These are phyloP conservation scores for Cryptococcus sp. DNA, from an alignment of 1,284 basidiomycete genomes.

Conservation along the genomic window DNA sequence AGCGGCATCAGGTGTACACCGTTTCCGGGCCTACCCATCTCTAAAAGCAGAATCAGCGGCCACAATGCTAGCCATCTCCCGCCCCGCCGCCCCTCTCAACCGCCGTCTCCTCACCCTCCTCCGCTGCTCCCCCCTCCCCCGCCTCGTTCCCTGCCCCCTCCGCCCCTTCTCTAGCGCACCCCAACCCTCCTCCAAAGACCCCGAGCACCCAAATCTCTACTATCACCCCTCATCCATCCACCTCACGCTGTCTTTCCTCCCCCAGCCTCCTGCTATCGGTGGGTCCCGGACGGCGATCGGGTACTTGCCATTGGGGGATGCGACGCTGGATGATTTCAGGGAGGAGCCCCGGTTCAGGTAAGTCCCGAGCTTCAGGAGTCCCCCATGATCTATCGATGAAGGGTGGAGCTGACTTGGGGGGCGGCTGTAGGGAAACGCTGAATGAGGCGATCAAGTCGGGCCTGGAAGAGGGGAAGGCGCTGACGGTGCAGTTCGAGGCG, in stretches of 20 bases:
- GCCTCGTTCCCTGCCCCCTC: background rate
- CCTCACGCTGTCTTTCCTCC: conserved; percentile 37
- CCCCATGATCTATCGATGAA: background rate
- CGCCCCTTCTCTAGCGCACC: background rate
- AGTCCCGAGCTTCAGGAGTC: conserved; percentile 5
- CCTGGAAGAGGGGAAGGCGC: conserved; percentile 18
- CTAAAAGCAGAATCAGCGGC: background rate
- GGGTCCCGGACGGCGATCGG: conserved; percentile 32
- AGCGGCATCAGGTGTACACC: no score
- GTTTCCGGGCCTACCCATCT: background rate
- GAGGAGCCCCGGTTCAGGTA: conserved; percentile 36
- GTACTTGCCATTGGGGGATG: conserved; percentile 31
- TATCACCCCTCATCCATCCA: conserved; percentile 35
- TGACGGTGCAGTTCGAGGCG: conserved; percentile 41
- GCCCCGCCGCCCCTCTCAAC: background rate
- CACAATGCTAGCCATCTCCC: background rate
- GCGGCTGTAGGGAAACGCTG: conserved; percentile 15
- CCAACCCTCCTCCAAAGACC: conserved; percentile 26
- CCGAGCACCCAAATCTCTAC: conserved; percentile 40
- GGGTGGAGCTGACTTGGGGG: background rate
- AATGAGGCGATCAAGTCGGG: conserved; percentile 28
- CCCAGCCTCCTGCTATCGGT: conserved; percentile 16
- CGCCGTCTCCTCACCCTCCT: background rate
- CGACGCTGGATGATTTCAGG: conserved; percentile 35
- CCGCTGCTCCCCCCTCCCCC: background rate